Evolutionary conservation across 495 filamentous ascomycete species (phyloP).

Genomic region (Penicillium coprophilum): DNA sequence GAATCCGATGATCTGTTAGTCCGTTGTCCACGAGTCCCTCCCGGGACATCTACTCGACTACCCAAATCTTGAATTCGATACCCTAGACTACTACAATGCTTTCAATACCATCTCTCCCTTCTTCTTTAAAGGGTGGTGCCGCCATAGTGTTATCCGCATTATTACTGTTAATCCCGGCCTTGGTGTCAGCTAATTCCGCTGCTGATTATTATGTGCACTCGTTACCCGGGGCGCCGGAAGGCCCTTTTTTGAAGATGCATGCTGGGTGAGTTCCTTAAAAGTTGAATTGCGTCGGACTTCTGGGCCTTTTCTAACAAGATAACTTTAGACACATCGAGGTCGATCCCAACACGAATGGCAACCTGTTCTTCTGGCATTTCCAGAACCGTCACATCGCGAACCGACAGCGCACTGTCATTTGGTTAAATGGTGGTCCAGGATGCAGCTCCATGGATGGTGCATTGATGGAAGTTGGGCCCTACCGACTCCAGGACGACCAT

Average conservation of each 20-base stretch:
- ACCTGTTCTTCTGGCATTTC: conserved; percentile 98
- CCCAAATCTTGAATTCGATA: conserved; percentile 1
- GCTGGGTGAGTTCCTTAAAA: conserved; percentile 68
- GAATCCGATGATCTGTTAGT: conserved; percentile 23
- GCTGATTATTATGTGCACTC: conserved; percentile 87
- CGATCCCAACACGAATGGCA: conserved; percentile 76
- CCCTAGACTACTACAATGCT: conserved; percentile 18
- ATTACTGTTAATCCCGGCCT: conserved; percentile 25
- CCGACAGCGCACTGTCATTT: conserved; percentile 87
- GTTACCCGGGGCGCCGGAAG: conserved; percentile 81
- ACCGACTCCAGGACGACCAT: conserved; percentile 75
- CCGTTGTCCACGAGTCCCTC: conserved; percentile 14
- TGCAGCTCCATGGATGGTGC: conserved; percentile 97
- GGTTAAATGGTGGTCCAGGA: conserved; percentile 95
- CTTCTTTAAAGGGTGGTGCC: conserved; percentile 16
- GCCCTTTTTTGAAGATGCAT: conserved; percentile 90
- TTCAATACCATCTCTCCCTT: conserved; percentile 21
- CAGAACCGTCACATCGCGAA: conserved; percentile 95
- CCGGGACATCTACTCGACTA: conserved; percentile 13
- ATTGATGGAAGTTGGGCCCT: conserved; percentile 96
- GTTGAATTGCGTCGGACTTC: background rate
- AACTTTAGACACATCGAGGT: conserved; percentile 81
- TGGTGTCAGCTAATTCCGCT: conserved; percentile 54
- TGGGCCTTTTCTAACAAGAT: conserved; percentile 25
- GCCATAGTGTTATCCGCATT: conserved; percentile 30